Evolutionary conservation across 257 asterid species (phyloP).

Genomic region (Fraxinus excelsior): DNA sequence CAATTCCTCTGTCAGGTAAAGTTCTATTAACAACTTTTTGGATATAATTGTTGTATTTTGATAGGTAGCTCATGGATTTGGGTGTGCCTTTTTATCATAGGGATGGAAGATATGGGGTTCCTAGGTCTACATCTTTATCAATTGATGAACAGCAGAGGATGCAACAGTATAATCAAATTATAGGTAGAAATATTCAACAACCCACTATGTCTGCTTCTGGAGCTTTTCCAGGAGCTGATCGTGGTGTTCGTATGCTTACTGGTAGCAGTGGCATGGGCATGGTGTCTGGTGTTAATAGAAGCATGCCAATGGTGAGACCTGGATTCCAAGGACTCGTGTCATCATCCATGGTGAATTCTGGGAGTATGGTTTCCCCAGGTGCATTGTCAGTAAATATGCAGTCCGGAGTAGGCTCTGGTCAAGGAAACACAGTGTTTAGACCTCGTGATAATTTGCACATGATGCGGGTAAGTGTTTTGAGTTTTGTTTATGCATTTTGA

Average conservation of each 20-base stretch:
- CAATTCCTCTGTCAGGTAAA: conserved; percentile 68
- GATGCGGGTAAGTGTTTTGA: conserved; percentile 64
- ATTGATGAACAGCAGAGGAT: conserved; percentile 85
- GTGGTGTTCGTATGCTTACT: conserved; percentile 65
- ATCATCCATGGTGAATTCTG: conserved; percentile 64
- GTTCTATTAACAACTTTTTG: conserved; percentile 26
- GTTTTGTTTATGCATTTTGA: conserved; percentile 15
- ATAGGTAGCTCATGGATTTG: not conserved
- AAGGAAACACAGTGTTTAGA: conserved; percentile 62
- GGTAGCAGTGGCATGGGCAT: conserved; percentile 67
- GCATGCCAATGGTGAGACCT: conserved; percentile 70
- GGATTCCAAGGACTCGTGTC: conserved; percentile 72
- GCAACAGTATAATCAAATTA: conserved; percentile 69
- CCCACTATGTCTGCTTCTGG: conserved; percentile 62
- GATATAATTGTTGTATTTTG: conserved; percentile 16
- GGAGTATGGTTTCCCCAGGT: conserved; percentile 63
- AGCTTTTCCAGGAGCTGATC: conserved; percentile 68
- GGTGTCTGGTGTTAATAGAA: conserved; percentile 59
- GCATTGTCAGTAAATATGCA: conserved; percentile 65
- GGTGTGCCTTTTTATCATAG: conserved; percentile 31
- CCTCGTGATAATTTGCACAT: conserved; percentile 66
- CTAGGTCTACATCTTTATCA: conserved; percentile 64
- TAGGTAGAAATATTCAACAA: conserved; percentile 64
- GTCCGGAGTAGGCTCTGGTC: conserved; percentile 66
- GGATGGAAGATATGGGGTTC: conserved; percentile 69